Base-by-base conservation (phyloP, 164 flowering plant species). In the Pachysandra terminalis region DNA sequence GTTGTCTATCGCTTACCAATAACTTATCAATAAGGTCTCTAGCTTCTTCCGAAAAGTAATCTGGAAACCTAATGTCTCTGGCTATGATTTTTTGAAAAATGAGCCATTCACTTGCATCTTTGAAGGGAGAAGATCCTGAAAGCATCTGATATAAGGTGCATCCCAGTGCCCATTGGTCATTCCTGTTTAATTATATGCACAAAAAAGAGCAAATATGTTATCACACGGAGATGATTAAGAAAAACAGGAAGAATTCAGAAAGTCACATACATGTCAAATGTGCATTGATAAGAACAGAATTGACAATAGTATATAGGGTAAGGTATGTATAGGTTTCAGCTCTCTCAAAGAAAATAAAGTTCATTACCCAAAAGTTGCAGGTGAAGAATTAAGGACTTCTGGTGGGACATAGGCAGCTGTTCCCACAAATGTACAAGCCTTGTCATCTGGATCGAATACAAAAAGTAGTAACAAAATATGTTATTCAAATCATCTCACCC, bases 141-240 rank as follows among this genome's bases (percentile, higher is more conserved):
- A 96, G 97, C 99, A 96, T 96, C 82, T 96, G 99, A 82, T 89
- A 93, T 81, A 96, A 74, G 65, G 99, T 96, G 89, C 99, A 96
- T 61, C 99, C 99, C 66, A 96, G 91, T 19, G 99, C 98, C 98
- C 99, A 96, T n/a, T 91, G 88, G 73, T 96, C 99, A 73, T 93
- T 96, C 77, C 99, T 96, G 98, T 80, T 76, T 48, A 62, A 72
- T 70, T 35, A 68, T 21, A 55, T 67, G 45, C 68, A 77, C 68
- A 68, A 17, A 61, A 17, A 61, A 66, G 48, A 32, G 22, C 21
- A 73, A 52, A 64, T 25, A 68, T 17, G 70, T 58, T 10, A 66
- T 21, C 26, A 55, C 26, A 51, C 7, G 16, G 0, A 54, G 17
- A 59, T 15, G 12, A 26, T 24, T 25, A 26, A 13, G 19, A 53